Evolutionary conservation across 208 protist genomes (phyloP).

Genomic region (Leishmania mexicana): DNA sequence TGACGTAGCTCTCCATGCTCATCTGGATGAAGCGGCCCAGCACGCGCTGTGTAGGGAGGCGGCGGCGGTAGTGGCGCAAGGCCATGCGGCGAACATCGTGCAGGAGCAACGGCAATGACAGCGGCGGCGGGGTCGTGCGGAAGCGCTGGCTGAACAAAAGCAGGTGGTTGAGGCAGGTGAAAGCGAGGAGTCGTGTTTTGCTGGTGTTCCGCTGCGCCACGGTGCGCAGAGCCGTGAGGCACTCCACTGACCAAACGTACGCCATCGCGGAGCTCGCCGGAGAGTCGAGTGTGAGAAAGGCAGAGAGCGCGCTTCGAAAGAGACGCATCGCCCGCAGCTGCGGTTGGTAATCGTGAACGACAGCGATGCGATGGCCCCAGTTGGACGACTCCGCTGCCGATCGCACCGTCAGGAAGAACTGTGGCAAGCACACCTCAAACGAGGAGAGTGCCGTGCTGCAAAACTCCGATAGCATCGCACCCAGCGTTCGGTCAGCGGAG

Average conservation of each 20-base stretch:
- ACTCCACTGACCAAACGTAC: slow-evolving; percentile 46
- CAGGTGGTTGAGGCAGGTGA: slow-evolving; percentile 77
- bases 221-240: slow-evolving; percentile 49
- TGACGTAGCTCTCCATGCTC: slow-evolving; percentile 71
- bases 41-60: slow-evolving; percentile 32
- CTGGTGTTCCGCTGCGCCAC: slow-evolving; percentile 60
- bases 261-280: neutral
- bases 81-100: slow-evolving; percentile 63
- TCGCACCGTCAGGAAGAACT: slow-evolving; percentile 72
- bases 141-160: slow-evolving; percentile 54
- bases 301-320: slow-evolving; percentile 54
- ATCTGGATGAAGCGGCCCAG: slow-evolving; percentile 75
- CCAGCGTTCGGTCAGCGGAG: slow-evolving; percentile 49
- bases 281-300: slow-evolving; percentile 29
- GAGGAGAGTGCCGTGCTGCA: slow-evolving; percentile 54
- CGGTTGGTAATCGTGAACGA: slow-evolving; percentile 67
- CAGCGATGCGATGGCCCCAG: slow-evolving; percentile 84
- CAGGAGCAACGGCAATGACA: slow-evolving; percentile 33
- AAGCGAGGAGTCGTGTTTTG: slow-evolving; percentile 70
- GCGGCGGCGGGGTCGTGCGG: slow-evolving; percentile 28
- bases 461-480: slow-evolving; percentile 53
- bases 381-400: slow-evolving; percentile 57
- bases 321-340: slow-evolving; percentile 68
- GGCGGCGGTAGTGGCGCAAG: slow-evolving; percentile 62
- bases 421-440: slow-evolving; percentile 51